These are phyloP conservation scores for Spinacia oleracea DNA, from an alignment of 179 eudicot genomes.

Conservation along the genomic window DNA sequence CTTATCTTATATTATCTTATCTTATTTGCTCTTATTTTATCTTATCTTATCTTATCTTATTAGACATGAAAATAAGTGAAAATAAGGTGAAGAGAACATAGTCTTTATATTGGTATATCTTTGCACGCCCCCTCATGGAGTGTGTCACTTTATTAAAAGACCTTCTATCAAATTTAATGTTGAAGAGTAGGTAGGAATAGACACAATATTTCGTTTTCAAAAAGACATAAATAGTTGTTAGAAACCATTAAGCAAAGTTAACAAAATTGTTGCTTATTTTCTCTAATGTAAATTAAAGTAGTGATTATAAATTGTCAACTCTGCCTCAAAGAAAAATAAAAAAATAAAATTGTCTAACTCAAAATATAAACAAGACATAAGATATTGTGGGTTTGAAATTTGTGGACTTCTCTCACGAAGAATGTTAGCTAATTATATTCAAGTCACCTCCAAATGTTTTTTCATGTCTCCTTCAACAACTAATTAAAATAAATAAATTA, in stretches of 20 bases:
- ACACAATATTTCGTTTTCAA: background rate
- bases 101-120: no score
- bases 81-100: no score
- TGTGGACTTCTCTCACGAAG: background rate
- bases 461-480: background rate
- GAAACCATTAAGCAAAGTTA: constrained; percentile 6
- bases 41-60: no score
- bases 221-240: constrained; percentile 13
- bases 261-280: background rate
- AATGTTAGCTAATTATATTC: background rate
- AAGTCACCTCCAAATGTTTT: constrained; percentile 9
- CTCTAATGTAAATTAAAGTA: background rate
- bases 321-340: no score
- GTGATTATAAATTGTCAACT: constrained; percentile 18
- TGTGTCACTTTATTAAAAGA: no score
- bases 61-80: no score
- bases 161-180: background rate
- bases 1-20: no score
- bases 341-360: no score
- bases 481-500: no score
- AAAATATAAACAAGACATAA: constrained; percentile 17
- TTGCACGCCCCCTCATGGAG: no score
- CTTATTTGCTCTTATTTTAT: no score
- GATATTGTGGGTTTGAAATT: constrained; percentile 20
- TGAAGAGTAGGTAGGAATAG: constrained; percentile 2